phyloP scores from a whole-genome alignment of 2,329 filamentous ascomycete species.

The Fusarium sp. region DNA sequence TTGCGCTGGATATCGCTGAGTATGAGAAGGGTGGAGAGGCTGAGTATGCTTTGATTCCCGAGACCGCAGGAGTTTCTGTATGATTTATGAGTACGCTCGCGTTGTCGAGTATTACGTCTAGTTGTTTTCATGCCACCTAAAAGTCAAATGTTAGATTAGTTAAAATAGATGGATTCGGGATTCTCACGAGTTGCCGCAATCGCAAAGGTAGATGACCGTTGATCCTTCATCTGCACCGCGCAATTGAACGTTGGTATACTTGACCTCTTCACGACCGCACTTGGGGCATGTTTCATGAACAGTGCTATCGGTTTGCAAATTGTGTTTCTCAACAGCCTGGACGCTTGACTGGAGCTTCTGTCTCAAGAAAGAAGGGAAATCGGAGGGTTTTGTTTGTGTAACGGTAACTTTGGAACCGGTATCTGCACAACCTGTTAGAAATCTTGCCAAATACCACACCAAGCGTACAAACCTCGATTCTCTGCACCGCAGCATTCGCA shows the following conservation, averaged over 20 bases:
- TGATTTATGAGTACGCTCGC: conserved; percentile 41
- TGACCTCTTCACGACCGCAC: conserved; percentile 84
- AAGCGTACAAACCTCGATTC: conserved; percentile 74
- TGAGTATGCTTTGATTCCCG: conserved; percentile 92
- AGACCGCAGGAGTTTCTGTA: conserved; percentile 57
- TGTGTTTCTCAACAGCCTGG: conserved; percentile 81
- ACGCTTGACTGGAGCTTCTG: conserved; percentile 86
- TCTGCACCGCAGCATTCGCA: conserved; percentile 89
- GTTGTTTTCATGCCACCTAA: conserved; percentile 69
- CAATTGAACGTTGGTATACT: conserved; percentile 85
- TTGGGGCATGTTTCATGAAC: conserved; percentile 78
- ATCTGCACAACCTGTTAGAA: conserved; percentile 59
- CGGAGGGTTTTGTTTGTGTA: conserved; percentile 86
- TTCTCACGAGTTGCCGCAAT: conserved; percentile 82
- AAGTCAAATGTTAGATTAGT: conserved; percentile 39
- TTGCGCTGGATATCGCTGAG: conserved; percentile 97
- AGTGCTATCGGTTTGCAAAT: conserved; percentile 76
- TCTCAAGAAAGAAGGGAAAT: conserved; percentile 90
- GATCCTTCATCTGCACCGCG: conserved; percentile 95
- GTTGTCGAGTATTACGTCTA: conserved; percentile 47
- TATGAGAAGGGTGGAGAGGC: conserved; percentile 89
- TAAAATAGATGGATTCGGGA: conserved; percentile 19
- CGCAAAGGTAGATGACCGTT: conserved; percentile 89
- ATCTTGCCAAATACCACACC: not conserved
- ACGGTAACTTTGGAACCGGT: conserved; percentile 78